Evolutionary conservation across 768 basidiomycete genomes (phyloP), one percentile per base, ranked within the genome.

Genomic region (Naganishia randhawae): DNA sequence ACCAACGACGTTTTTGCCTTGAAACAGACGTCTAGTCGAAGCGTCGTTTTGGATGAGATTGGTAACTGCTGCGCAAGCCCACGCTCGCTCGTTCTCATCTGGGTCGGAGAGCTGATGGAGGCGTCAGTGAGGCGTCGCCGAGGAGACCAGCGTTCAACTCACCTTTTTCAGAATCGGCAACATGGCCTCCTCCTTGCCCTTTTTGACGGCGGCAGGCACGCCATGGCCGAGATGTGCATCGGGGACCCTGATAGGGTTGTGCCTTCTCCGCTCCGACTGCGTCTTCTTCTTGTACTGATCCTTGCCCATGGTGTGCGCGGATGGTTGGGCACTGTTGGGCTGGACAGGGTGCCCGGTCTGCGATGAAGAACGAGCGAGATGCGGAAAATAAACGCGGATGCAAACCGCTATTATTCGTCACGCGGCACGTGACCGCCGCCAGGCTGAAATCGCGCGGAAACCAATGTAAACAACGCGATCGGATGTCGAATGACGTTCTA

Each of bases 11-110:
- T 93, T 92, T 81, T 90, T 92, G 32, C 90, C 89, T 75, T 95
- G 93, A 22, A 97, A 84, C 73, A 97, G 81, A 71, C 94, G 82
- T 69, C 94, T 83, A 16, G 94, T 96, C 8, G 91, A 91, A 22
- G 93, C 89, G 78, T 97, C 94, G 72, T 95, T 95, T 78, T 93
- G 90, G 70, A 95, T 95, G 55, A 97, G 82, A 78, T 91, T 95
- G 13, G 91, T 92, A n/a, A 95, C 89, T 0, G 93, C 92, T 27
- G 93, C 92, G 77, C 93, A 95, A 3, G 93, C 92, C 93, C 92
- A 96, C 77, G 91, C 91, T 63, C 94, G 86, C 72, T 97, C 94
- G 1, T 84, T 81, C 9, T 85, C 83, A 72, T 95, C 91, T 73
- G 78, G 63, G 2, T 79, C 76, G 45, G 71, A 73, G 53, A 81